These are phyloP conservation scores for Monosporascus sp. DNA, from an alignment of 2,329 filamentous ascomycete species.

Conservation along the genomic window DNA sequence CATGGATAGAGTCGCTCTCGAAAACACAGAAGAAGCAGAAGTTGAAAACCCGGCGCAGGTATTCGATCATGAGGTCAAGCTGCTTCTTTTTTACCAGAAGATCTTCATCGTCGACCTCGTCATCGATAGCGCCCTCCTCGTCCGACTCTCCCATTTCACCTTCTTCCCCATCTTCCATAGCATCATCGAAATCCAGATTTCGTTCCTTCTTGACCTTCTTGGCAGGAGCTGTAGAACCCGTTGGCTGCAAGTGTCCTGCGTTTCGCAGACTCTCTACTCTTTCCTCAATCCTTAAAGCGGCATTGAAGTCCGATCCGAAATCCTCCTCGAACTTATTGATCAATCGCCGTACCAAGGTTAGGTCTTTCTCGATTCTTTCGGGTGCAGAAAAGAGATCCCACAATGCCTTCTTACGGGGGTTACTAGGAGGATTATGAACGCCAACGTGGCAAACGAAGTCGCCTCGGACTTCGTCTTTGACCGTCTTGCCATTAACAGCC, in stretches of 20 bases:
- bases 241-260: constrained; percentile 71
- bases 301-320: constrained; percentile 72
- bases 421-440: constrained; percentile 82
- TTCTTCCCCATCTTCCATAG: constrained; percentile 58
- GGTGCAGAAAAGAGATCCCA: constrained; percentile 97
- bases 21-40: constrained; percentile 99
- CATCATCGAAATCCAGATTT: constrained; percentile 56
- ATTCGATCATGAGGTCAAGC: constrained; percentile 91
- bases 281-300: constrained; percentile 75
- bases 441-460: constrained; percentile 98
- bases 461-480: constrained; percentile 87
- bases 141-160: constrained; percentile 72
- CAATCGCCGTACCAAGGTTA: constrained; percentile 75
- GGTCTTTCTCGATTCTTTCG: constrained; percentile 86
- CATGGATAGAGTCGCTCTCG: constrained; percentile 94
- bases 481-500: constrained; percentile 95
- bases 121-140: constrained; percentile 72
- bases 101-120: constrained; percentile 87
- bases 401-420: constrained; percentile 87
- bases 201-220: constrained; percentile 60
- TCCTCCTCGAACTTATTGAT: constrained; percentile 82
- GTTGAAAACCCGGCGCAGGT: constrained; percentile 92
- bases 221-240: constrained; percentile 45
- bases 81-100: constrained; percentile 92
- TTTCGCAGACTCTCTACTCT: constrained; percentile 76